phyloP scores from a whole-genome alignment of 73 alveolate genomes.

The Durusdinium trenchii region DNA sequence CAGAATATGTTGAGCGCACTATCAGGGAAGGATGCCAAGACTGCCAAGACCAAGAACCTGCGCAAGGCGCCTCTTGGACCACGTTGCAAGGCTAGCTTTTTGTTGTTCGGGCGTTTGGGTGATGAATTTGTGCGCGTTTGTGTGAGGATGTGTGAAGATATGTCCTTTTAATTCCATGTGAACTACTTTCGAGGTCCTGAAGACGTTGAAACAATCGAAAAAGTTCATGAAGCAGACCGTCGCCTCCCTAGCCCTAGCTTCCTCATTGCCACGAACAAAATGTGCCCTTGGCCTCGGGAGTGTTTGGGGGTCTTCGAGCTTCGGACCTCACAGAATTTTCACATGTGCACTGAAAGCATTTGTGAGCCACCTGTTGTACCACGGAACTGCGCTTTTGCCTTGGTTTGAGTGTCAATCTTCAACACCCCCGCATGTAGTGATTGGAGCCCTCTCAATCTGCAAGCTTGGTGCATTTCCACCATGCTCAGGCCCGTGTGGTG shows the following conservation, averaged over 20 bases:
- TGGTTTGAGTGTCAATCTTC: no score
- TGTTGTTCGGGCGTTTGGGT: neutral
- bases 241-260: neutral
- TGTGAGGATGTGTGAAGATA: neutral
- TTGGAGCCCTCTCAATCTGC: neutral
- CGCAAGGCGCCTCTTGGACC: neutral
- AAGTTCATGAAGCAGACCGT: neutral
- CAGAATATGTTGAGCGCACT: neutral
- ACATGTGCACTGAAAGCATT: neutral
- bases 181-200: neutral
- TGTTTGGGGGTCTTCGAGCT: neutral
- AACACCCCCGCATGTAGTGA: neutral
- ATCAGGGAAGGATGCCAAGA: neutral
- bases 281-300: no score
- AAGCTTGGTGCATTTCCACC: neutral
- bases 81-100: neutral
- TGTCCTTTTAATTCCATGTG: neutral
- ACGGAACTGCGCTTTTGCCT: no score
- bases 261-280: no score
- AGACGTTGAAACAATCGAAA: neutral
- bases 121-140: neutral
- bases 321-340: neutral
- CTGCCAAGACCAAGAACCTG: conserved; percentile 4
- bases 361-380: neutral
- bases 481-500: conserved; percentile 56